Evolutionary conservation across 768 basidiomycete species (phyloP), one percentile per base, ranked within the genome.

Genomic region (Royoungia palumana): DNA sequence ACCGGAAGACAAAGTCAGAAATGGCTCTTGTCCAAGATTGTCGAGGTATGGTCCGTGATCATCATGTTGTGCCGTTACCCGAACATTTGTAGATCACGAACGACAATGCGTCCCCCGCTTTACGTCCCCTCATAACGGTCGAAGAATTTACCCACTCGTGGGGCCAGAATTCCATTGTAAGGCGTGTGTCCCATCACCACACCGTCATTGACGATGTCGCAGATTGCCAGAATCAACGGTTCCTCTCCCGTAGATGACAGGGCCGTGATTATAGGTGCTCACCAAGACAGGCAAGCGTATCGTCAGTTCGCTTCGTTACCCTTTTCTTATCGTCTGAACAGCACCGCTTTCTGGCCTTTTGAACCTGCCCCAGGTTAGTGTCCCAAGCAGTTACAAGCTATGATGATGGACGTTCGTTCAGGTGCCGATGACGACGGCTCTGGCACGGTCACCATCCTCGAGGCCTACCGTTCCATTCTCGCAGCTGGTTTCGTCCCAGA

Each of bases 101-200:
- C 32, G 64, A 83, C 56, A 80, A 72, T 50, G 87, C 83, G 13
- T 76, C 82, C 5, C 64, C 79, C 35, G 72, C 75, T 27, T 69
- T 92, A 41, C 77, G 70, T 38, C 59, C 76, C 39, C 57, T 66
- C 14, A 88, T 95, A 57, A 76, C 77, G 6, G 66, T 92, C 49
- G 70, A 74, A 21, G 90, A 91, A 65, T 92, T 93, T 58, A 47
- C 70, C 41, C 91, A 94, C 64, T 69, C 80, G 3, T 94, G 92
- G 93, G 85, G 84, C 10, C 94, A 96, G 74, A 85, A 87, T 66
- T 78, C 79, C 44, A 82, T 90, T 52, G 83, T 87, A 62, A 50
- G 82, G 64, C 9, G 16, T 32, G 30, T 36, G 35, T 24, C 22
- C 16, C 38, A 2, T 19, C 46, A 7, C 39, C 24, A n/a, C 46